Percentiles rank a stretch among this genome's conserved stretches.
Conservation (phyloP, 2,329 filamentous ascomycete species). For the Xylariales sp. region DNA sequence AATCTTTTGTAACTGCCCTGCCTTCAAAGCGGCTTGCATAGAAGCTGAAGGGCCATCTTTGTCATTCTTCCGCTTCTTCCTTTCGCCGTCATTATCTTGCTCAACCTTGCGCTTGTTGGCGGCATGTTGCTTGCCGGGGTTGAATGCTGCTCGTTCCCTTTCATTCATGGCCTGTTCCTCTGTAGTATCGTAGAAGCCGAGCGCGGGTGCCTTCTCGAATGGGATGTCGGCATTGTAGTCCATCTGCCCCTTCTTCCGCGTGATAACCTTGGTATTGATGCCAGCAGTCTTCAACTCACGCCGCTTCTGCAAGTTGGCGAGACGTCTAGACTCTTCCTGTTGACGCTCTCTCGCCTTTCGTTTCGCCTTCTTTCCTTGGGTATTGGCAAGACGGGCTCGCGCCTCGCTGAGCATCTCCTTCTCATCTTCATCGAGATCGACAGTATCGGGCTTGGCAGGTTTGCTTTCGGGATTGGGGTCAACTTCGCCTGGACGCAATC, state of each 20-base stretch:
- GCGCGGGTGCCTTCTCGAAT: slow-evolving; percentile 85
- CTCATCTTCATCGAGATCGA: slow-evolving; percentile 97
- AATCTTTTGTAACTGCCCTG: slow-evolving; percentile 89
- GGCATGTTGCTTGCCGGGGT: slow-evolving; percentile 87
- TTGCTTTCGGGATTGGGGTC: slow-evolving; percentile 98
- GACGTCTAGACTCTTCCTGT: slow-evolving; percentile 84
- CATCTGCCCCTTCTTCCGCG: slow-evolving; percentile 93
- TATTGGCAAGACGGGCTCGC: slow-evolving; percentile 91
- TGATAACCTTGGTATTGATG: slow-evolving; percentile 95
- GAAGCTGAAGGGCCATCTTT: slow-evolving; percentile 75
- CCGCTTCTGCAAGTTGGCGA: slow-evolving; percentile 90
- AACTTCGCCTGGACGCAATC: slow-evolving; percentile 83
- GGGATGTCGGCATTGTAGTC: slow-evolving; percentile 99
- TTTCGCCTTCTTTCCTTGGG: slow-evolving; percentile 98
- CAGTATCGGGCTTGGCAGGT: slow-evolving; percentile 90
- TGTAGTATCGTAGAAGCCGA: slow-evolving; percentile 88
- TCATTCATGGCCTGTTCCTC: slow-evolving; percentile 83
- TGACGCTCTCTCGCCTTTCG: slow-evolving; percentile 93
- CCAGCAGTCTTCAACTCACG: slow-evolving; percentile 95
- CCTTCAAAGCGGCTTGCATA: slow-evolving; percentile 83
- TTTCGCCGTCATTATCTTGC: slow-evolving; percentile 72
- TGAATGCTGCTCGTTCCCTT: slow-evolving; percentile 75
- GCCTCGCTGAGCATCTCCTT: slow-evolving; percentile 99
- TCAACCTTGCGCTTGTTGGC: slow-evolving; percentile 92
- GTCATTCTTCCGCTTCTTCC: slow-evolving; percentile 84